phyloP scores from a whole-genome alignment of 2,329 filamentous ascomycete species.

The Aspergillus clavatus region DNA sequence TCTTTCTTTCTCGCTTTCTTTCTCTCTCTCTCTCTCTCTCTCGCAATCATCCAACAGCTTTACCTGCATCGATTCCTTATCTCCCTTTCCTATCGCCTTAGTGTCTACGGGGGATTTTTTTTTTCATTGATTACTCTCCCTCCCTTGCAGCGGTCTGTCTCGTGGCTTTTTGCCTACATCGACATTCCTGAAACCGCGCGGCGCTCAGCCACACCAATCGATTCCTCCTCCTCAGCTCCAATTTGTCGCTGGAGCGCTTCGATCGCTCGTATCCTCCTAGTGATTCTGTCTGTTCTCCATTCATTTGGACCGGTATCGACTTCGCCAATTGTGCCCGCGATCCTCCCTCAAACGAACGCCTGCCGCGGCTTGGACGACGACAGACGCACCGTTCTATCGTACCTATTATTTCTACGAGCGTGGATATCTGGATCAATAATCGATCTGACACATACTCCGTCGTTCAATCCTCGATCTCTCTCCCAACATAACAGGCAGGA shows the following conservation, averaged over 20 bases:
- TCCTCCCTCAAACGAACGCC: too few species aligned
- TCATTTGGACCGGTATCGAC: too few species aligned
- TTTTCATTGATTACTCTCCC: not conserved
- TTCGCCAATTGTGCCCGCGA: too few species aligned
- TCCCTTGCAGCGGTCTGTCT: conserved; percentile 1
- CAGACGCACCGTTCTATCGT: too few species aligned
- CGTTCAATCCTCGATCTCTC: conserved; percentile 10
- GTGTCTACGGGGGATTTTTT: not conserved
- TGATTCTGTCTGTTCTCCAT: too few species aligned
- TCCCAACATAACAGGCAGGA: not conserved
- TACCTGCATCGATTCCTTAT: not conserved
- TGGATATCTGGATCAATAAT: too few species aligned
- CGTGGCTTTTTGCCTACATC: not conserved
- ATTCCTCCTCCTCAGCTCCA: conserved; percentile 1
- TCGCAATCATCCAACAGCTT: not conserved
- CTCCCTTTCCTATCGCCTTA: not conserved
- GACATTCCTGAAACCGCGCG: conserved; percentile 4
- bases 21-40: not conserved
- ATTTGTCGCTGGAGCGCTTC: not conserved
- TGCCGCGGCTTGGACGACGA: too few species aligned
- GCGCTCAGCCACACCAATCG: not conserved
- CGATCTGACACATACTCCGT: not conserved
- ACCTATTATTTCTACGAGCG: too few species aligned
- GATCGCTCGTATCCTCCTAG: not conserved
- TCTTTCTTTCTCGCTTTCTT: conserved; percentile 5